Base-by-base conservation (phyloP, 2,329 filamentous ascomycete species). In the Cladosporium velox region DNA sequence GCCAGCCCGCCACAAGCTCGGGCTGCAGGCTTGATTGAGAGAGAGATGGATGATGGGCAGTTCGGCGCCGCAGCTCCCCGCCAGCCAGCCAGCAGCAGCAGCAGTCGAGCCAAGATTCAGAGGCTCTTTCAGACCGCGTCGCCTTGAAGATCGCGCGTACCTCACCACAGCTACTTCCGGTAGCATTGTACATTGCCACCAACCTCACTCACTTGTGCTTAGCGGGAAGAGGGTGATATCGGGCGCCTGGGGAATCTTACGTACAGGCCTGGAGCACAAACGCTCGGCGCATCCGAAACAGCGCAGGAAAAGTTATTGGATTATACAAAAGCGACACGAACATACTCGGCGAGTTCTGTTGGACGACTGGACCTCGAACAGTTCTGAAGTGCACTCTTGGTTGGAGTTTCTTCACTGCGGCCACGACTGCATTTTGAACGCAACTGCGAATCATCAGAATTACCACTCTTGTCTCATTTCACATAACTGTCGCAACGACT, bases 61-160 rank as follows among this genome's bases (percentile, higher is more conserved):
- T 61, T 61, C n/a, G 26, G 35, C 47, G 12, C 49, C 65, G 26
- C 38, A 32, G 54, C 35, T 52, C 38, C 38, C 54, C 66, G 24
- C 66, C 64, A 44, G 34, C 34, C 38, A 47, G 34, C 34, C 34
- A 35, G 41, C 41, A 41, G 41, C 41, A 47, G 41, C 41, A 47
- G 41, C 41, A 41, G 26, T 32, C 47, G 35, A 44, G 58, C 58
- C 41, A 59, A 65, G 57, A 59, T 38, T 65, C 41, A 34, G 38
- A 59, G 26, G 28, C 28, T n/a, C 55, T 41, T 28, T 35, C 38
- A 24, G 51, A 57, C 51, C 51, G 61, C 51, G 49, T 62, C 47
- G 55, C 24, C 65, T 51, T 59, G 32, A 55, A 59, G 49, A 54
- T 63, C 64, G 41, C 64, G 41, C 12, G 38, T 49, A 52, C 6